phyloP scores from a whole-genome alignment of 139 green algal species.

The Mesotaenium endlicherianum region DNA sequence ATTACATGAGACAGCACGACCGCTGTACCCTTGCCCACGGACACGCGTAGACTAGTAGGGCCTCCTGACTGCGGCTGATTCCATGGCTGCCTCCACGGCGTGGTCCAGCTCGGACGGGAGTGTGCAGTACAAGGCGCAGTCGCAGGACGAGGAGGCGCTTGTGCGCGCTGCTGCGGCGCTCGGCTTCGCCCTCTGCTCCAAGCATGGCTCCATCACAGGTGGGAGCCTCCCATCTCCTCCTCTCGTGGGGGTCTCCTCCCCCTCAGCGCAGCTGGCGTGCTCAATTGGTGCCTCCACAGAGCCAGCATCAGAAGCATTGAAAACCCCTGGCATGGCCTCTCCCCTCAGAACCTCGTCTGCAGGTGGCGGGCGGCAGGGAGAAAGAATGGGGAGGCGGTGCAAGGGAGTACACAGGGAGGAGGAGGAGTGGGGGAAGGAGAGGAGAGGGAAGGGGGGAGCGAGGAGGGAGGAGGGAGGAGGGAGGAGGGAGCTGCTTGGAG shows the following conservation, averaged over 20 bases:
- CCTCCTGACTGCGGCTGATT: background rate
- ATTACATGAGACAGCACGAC: too few relatives aligned
- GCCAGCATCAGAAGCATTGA: background rate
- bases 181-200: background rate
- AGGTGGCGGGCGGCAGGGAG: too few relatives aligned
- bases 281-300: background rate
- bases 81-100: background rate
- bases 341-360: background rate
- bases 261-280: background rate
- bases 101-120: background rate
- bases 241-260: background rate
- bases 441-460: too few relatives aligned
- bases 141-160: conserved; percentile 92
- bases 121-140: conserved; percentile 62
- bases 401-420: too few relatives aligned
- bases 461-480: too few relatives aligned
- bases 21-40: background rate
- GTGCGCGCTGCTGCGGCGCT: conserved; percentile 62
- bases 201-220: background rate
- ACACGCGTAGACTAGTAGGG: background rate
- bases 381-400: too few relatives aligned
- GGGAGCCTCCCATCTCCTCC: background rate
- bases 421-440: too few relatives aligned
- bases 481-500: too few relatives aligned
- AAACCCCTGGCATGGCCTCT: background rate